phyloP scores from a whole-genome alignment of 176 grass and related monocot genomes.

The Dactylis glomerata region DNA sequence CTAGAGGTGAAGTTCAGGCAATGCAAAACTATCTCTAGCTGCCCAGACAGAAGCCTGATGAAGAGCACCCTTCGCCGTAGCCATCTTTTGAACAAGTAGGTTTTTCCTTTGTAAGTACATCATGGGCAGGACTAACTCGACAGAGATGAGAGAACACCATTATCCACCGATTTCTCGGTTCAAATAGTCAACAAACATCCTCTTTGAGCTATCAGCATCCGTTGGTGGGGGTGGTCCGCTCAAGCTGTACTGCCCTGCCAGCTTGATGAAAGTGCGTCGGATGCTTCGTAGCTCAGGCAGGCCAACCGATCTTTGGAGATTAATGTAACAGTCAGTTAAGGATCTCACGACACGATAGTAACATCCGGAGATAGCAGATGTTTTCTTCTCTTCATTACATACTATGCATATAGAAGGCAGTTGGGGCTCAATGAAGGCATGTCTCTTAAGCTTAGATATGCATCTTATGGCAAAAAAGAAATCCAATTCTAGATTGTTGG shows the following conservation, averaged over 20 bases:
- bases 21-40: not conserved
- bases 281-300: constrained; percentile 84
- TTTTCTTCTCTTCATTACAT: constrained; percentile 6
- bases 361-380: not conserved
- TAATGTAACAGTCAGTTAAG: constrained; percentile 76
- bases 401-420: too few relatives aligned
- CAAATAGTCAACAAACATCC: constrained; percentile 92
- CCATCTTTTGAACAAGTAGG: not conserved
- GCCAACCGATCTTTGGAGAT: constrained; percentile 67
- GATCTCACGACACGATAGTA: constrained; percentile 16
- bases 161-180: constrained; percentile 71
- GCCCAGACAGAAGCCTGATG: not conserved
- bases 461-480: not conserved
- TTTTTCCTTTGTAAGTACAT: not conserved
- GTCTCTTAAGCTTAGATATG: not conserved
- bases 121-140: not conserved
- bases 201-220: constrained; percentile 74
- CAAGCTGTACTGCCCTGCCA: constrained; percentile 79
- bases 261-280: constrained; percentile 80
- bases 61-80: not conserved
- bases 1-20: not conserved
- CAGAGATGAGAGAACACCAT: not conserved
- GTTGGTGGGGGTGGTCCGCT: constrained; percentile 80
- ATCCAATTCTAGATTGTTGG: not conserved
- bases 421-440: not conserved